These are phyloP conservation scores for Zalaria sp. DNA, from an alignment of 2,329 filamentous ascomycete genomes.

Conservation along the genomic window DNA sequence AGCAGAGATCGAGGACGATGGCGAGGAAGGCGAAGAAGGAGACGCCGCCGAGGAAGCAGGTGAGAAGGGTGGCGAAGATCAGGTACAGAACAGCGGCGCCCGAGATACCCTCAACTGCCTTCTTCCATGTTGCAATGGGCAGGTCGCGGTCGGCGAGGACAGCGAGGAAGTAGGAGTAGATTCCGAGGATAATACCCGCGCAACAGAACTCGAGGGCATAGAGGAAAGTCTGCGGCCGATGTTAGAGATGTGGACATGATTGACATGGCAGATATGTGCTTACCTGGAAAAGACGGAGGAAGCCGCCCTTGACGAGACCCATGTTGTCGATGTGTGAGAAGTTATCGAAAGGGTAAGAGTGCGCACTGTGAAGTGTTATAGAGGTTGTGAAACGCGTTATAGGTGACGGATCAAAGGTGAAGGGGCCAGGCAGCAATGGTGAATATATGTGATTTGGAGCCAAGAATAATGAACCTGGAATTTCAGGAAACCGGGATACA, in stretches of 20 bases:
- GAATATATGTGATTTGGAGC: too few relatives aligned
- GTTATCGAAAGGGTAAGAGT: too few relatives aligned
- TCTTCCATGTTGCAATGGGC: slow-evolving; percentile 48
- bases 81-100: slow-evolving; percentile 65
- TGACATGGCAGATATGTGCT: neutral
- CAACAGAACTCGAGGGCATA: slow-evolving; percentile 62
- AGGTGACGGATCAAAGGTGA: too few relatives aligned
- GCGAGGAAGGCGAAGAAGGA: slow-evolving; percentile 58
- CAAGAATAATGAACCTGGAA: too few relatives aligned
- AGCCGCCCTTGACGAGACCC: slow-evolving; percentile 33
- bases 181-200: slow-evolving; percentile 52
- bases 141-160: slow-evolving; percentile 52
- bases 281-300: slow-evolving; percentile 43
- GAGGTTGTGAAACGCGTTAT: too few relatives aligned
- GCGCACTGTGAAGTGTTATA: too few relatives aligned
- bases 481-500: too few relatives aligned
- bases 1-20: slow-evolving; percentile 63
- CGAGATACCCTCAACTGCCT: slow-evolving; percentile 48
- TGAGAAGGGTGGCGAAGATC: slow-evolving; percentile 54
- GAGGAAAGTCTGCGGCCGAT: slow-evolving; percentile 47
- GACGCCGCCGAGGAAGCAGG: slow-evolving; percentile 67
- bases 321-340: slow-evolving; percentile 7
- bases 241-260: neutral
- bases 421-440: too few relatives aligned
- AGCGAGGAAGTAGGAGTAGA: slow-evolving; percentile 71